phyloP scores from a whole-genome alignment of 1,284 basidiomycete genomes.

The Ustilago lituana region DNA sequence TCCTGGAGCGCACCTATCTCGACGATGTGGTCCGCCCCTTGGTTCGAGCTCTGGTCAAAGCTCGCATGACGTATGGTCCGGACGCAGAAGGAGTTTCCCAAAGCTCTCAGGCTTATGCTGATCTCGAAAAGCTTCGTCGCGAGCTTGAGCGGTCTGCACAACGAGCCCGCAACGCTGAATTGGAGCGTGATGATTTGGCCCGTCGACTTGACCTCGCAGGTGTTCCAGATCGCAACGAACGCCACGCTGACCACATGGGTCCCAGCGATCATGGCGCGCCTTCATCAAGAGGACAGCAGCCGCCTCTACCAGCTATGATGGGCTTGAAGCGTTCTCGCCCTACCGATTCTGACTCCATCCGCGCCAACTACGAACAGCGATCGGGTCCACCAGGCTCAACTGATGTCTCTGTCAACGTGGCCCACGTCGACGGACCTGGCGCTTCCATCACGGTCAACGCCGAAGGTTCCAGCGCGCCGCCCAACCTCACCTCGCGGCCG shows the following conservation, averaged over 20 bases:
- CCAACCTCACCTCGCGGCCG: conserved; percentile 18
- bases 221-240: conserved; percentile 19
- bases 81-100: conserved; percentile 10
- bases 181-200: conserved; percentile 43
- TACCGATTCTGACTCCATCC: conserved; percentile 11
- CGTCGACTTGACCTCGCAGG: conserved; percentile 42
- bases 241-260: conserved; percentile 8
- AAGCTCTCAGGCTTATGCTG: conserved; percentile 32
- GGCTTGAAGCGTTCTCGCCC: conserved; percentile 25
- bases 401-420: conserved; percentile 23
- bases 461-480: conserved; percentile 10
- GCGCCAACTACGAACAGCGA: conserved; percentile 14
- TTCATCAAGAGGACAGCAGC: conserved; percentile 6
- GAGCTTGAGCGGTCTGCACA: conserved; percentile 39
- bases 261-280: background rate
- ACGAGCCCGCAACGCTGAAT: conserved; percentile 42
- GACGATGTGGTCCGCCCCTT: conserved; percentile 48
- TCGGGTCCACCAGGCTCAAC: conserved; percentile 4
- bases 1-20: conserved; percentile 48
- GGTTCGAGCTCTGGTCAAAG: conserved; percentile 45
- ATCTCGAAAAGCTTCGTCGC: conserved; percentile 44
- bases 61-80: conserved; percentile 30
- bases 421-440: conserved; percentile 32
- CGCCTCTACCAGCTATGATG: background rate
- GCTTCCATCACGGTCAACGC: conserved; percentile 25